phyloP scores from a whole-genome alignment of 164 flowering plant genomes.

The Sedum album region DNA sequence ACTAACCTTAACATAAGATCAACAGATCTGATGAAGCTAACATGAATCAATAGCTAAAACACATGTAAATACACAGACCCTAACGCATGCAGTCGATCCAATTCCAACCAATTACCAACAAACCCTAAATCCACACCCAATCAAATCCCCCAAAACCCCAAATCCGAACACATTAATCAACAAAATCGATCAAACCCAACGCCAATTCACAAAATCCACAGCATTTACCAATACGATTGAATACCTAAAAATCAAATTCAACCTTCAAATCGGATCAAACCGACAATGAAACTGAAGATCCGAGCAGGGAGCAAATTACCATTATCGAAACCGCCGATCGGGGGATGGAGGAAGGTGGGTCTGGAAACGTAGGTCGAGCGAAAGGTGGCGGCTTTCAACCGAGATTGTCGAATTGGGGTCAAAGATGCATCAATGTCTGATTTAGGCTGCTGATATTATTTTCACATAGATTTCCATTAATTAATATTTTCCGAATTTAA shows the following conservation, averaged over 20 bases:
- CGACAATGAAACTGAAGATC: neutral
- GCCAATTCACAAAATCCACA: neutral
- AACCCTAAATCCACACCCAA: neutral
- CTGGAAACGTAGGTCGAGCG: neutral
- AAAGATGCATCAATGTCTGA: neutral
- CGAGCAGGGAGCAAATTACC: neutral
- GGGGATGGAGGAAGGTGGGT: neutral
- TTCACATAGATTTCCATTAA: neutral
- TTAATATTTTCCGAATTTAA: too few relatives aligned
- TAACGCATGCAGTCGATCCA: neutral
- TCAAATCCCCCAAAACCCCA: neutral
- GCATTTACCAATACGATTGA: too few relatives aligned
- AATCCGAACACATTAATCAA: neutral
- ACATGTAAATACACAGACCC: neutral
- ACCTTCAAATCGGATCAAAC: too few relatives aligned
- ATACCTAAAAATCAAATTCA: too few relatives aligned
- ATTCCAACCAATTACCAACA: neutral
- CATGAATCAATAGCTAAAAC: neutral
- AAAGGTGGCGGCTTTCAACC: slow-evolving; percentile 4
- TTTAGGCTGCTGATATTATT: neutral
- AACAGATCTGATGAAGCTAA: neutral
- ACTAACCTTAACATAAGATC: neutral
- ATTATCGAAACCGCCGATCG: neutral
- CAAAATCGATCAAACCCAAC: neutral
- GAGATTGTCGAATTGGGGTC: neutral